These are phyloP conservation scores for Nemania abortiva DNA, from an alignment of 2,329 filamentous ascomycete species.

Conservation along the genomic window DNA sequence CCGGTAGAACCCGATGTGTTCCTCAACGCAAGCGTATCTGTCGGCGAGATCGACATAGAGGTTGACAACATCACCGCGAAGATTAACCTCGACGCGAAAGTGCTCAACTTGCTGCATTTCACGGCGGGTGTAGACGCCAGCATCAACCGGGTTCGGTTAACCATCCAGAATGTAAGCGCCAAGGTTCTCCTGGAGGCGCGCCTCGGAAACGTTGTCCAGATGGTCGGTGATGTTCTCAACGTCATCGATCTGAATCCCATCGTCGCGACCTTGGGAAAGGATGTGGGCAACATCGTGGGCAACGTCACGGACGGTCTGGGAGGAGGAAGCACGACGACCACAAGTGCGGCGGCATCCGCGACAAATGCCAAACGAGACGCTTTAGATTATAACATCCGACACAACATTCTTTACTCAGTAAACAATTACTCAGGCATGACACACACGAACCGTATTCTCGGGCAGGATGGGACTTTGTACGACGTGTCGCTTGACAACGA, in stretches of 20 bases:
- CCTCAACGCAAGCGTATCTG: slow-evolving; percentile 68
- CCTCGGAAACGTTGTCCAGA: slow-evolving; percentile 69
- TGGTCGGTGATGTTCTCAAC: slow-evolving; percentile 69
- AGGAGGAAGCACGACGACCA: slow-evolving; percentile 42
- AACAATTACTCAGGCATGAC: slow-evolving; percentile 69
- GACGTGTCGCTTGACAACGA: slow-evolving; percentile 67
- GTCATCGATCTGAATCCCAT: slow-evolving; percentile 72
- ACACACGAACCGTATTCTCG: slow-evolving; percentile 68
- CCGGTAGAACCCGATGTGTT: slow-evolving; percentile 67
- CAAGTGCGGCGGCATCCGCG: slow-evolving; percentile 31
- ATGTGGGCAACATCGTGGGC: slow-evolving; percentile 56
- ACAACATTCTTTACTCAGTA: slow-evolving; percentile 71
- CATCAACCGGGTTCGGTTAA: slow-evolving; percentile 67
- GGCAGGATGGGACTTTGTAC: slow-evolving; percentile 66
- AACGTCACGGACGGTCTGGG: slow-evolving; percentile 40
- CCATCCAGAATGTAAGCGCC: slow-evolving; percentile 69
- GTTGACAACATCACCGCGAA: slow-evolving; percentile 72
- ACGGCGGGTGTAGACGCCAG: slow-evolving; percentile 70
- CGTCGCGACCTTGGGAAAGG: slow-evolving; percentile 65
- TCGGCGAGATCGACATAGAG: slow-evolving; percentile 69
- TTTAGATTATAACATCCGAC: slow-evolving; percentile 60
- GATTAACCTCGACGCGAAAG: slow-evolving; percentile 70
- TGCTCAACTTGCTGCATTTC: slow-evolving; percentile 69
- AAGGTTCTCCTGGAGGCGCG: slow-evolving; percentile 70
- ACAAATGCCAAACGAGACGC: slow-evolving; percentile 44